Percentiles rank a stretch among this genome's conserved stretches.
These are phyloP conservation scores for Filobasidium floriforme DNA, from an alignment of 768 basidiomycete species.

Conservation along the genomic window DNA sequence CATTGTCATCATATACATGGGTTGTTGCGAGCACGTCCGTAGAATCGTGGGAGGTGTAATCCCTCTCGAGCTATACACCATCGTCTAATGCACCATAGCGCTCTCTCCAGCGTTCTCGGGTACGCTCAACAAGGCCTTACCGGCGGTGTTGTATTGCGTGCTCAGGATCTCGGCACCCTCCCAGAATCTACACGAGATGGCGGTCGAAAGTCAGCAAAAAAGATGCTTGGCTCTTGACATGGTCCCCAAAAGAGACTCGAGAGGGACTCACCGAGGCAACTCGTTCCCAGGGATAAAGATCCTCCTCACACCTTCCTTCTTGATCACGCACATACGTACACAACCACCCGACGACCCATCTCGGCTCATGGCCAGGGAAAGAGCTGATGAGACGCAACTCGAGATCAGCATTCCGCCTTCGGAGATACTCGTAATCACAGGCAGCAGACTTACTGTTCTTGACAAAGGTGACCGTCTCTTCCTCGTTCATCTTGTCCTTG, in stretches of 20 bases:
- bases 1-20: not conserved
- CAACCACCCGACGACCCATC: slow-evolving; percentile 97
- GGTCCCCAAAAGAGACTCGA: not conserved
- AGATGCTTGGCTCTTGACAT: not conserved
- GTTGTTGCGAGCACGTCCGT: not conserved
- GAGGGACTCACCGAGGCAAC: slow-evolving; percentile 52
- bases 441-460: slow-evolving; percentile 71
- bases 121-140: slow-evolving; percentile 12
- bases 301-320: slow-evolving; percentile 81
- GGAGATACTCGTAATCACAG: not conserved
- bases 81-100: slow-evolving; percentile 16
- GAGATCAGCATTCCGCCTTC: not conserved
- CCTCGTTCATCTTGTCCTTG: slow-evolving; percentile 78
- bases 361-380: slow-evolving; percentile 90
- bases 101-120: slow-evolving; percentile 16
- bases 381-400: slow-evolving; percentile 51
- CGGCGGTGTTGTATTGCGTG: slow-evolving; percentile 16
- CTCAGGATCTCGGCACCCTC: slow-evolving; percentile 26
- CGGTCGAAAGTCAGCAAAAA: not conserved
- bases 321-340: slow-evolving; percentile 95
- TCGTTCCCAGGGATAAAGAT: slow-evolving; percentile 85
- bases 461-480: slow-evolving; percentile 88
- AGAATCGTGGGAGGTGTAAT: not conserved
- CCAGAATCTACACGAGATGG: slow-evolving; percentile 22
- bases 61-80: not conserved